Percentiles rank a stretch among this genome's conserved stretches.
Evolutionary conservation across 2,329 filamentous ascomycete genomes (phyloP).

Genomic region (Clonostachys rosea): DNA sequence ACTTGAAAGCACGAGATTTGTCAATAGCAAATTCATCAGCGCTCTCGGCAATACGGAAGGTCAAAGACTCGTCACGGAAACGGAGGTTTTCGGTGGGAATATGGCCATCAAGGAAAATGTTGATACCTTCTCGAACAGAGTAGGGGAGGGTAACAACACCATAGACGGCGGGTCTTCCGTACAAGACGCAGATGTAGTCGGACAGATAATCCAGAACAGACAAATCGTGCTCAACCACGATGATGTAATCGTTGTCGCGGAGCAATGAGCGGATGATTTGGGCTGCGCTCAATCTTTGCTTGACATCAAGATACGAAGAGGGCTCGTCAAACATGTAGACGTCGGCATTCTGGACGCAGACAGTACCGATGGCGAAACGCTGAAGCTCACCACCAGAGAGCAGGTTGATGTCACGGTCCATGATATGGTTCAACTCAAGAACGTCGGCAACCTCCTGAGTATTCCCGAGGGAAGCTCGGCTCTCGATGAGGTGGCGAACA

Average conservation of each 20-base stretch:
- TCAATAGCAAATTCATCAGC: conserved; percentile 85
- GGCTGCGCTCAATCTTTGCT: conserved; percentile 92
- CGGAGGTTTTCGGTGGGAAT: conserved; percentile 98
- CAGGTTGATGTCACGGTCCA: conserved; percentile 83
- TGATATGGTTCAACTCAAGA: conserved; percentile 83
- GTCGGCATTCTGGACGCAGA: conserved; percentile 93
- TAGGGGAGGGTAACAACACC: conserved; percentile 95
- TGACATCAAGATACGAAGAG: conserved; percentile 98
- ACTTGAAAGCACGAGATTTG: conserved; percentile 78
- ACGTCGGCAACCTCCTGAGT: conserved; percentile 76
- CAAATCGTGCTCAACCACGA: conserved; percentile 98
- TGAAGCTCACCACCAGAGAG: conserved; percentile 98
- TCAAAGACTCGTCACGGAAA: conserved; percentile 94
- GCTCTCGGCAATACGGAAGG: conserved; percentile 89
- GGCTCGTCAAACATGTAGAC: conserved; percentile 99
- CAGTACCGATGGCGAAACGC: conserved; percentile 93
- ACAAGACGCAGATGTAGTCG: conserved; percentile 96
- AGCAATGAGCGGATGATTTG: conserved; percentile 89
- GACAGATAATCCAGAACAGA: conserved; percentile 98
- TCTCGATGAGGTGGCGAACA: conserved; percentile 74
- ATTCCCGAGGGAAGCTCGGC: conserved; percentile 73
- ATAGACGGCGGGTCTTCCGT: conserved; percentile 92
- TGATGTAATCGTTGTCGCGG: conserved; percentile 88
- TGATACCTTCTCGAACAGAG: conserved; percentile 98
- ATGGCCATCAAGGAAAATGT: conserved; percentile 97